Evolutionary conservation across 345 rosid genomes (phyloP).

Genomic region (Noccaea caerulescens): DNA sequence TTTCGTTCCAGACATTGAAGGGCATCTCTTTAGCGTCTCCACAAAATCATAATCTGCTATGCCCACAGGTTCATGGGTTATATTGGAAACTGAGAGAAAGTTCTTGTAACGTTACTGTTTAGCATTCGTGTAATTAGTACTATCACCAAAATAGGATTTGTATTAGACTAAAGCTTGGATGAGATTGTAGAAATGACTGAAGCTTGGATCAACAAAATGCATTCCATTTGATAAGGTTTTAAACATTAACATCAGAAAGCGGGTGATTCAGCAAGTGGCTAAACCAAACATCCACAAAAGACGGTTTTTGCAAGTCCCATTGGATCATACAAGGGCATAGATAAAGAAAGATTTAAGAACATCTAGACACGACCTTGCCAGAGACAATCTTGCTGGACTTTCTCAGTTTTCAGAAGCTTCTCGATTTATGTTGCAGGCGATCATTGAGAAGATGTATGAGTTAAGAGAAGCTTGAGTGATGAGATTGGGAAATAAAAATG

Average conservation of each 20-base stretch:
- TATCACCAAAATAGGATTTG: not conserved
- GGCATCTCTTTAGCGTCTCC: slow-evolving; percentile 62
- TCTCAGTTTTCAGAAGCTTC: slow-evolving; percentile 50
- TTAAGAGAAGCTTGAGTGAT: too few relatives aligned
- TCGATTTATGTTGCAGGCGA: too few relatives aligned
- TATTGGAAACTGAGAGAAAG: not conserved
- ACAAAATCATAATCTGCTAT: slow-evolving; percentile 19
- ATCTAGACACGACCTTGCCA: slow-evolving; percentile 71
- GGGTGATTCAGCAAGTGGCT: slow-evolving; percentile 38
- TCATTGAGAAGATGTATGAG: too few relatives aligned
- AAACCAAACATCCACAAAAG: slow-evolving; percentile 29
- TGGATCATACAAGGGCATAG: slow-evolving; percentile 29
- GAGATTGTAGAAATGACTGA: not conserved
- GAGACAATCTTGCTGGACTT: slow-evolving; percentile 55
- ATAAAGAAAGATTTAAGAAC: slow-evolving; percentile 1
- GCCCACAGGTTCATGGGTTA: too few relatives aligned
- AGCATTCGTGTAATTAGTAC: not conserved
- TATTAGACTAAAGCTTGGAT: too few relatives aligned
- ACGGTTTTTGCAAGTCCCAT: not conserved
- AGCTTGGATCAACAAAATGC: slow-evolving; percentile 6
- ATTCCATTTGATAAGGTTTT: slow-evolving; percentile 27
- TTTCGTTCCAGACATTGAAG: slow-evolving; percentile 83
- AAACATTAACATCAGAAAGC: slow-evolving; percentile 23
- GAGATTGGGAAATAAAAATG: too few relatives aligned
- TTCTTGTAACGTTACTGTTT: slow-evolving; percentile 1